Evolutionary conservation across 2,329 filamentous ascomycete species (phyloP).

Genomic region (Neonectria sp.): DNA sequence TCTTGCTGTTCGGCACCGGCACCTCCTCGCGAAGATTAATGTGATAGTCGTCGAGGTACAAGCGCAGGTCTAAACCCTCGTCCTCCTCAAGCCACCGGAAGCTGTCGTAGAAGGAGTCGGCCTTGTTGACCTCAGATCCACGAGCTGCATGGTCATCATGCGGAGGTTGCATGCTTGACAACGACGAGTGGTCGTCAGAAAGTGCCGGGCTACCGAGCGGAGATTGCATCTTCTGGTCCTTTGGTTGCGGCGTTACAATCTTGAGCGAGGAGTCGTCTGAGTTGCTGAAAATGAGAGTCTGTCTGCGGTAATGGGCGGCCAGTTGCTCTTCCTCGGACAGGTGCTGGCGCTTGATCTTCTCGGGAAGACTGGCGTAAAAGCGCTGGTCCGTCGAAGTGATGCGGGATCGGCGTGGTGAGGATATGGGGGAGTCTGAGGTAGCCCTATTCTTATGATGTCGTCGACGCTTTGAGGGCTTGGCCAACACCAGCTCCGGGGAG

Average conservation of each 20-base stretch:
- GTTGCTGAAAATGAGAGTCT: slow-evolving; percentile 56
- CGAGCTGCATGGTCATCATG: slow-evolving; percentile 36
- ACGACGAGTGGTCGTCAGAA: slow-evolving; percentile 37
- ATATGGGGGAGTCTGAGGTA: slow-evolving; percentile 36
- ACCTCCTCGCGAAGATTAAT: slow-evolving; percentile 70
- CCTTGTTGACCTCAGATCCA: slow-evolving; percentile 49
- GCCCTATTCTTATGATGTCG: slow-evolving; percentile 37
- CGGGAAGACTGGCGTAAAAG: slow-evolving; percentile 80
- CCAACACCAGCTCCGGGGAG: slow-evolving; percentile 25
- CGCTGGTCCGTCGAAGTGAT: slow-evolving; percentile 70
- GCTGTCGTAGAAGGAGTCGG: slow-evolving; percentile 74
- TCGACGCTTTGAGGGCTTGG: slow-evolving; percentile 35
- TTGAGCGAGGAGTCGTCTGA: slow-evolving; percentile 47
- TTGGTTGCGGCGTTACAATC: slow-evolving; percentile 45
- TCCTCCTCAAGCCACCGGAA: slow-evolving; percentile 84
- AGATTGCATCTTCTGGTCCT: slow-evolving; percentile 42
- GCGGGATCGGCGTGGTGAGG: slow-evolving; percentile 46
- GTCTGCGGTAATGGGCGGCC: slow-evolving; percentile 59
- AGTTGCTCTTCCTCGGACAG: slow-evolving; percentile 82
- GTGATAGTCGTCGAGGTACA: slow-evolving; percentile 80
- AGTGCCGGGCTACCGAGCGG: slow-evolving; percentile 42
- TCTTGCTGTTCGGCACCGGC: slow-evolving; percentile 61
- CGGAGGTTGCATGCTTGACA: slow-evolving; percentile 47
- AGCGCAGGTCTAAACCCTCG: slow-evolving; percentile 76
- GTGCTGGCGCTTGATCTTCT: slow-evolving; percentile 79